phyloP scores from a whole-genome alignment of 2,329 filamentous ascomycete genomes.

The Keithomyces neogunnii region DNA sequence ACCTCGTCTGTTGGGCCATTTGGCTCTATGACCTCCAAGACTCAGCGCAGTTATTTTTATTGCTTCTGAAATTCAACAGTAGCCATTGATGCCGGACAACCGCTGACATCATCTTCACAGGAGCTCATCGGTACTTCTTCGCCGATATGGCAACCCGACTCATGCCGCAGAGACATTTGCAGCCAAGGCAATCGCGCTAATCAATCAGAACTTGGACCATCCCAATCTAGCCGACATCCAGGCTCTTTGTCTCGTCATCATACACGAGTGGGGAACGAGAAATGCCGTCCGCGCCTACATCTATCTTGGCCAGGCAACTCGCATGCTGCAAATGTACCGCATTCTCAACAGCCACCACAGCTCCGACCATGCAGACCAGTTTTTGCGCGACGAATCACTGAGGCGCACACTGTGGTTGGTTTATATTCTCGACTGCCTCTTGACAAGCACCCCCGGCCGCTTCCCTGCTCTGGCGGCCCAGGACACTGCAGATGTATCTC shows the following conservation, averaged over 20 bases:
- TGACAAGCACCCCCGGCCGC: constrained; percentile 53
- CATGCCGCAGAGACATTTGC: constrained; percentile 51
- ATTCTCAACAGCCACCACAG: constrained; percentile 48
- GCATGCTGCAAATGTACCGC: constrained; percentile 57
- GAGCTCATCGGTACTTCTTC: constrained; percentile 47
- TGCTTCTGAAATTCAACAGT: no score
- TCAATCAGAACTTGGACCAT: constrained; percentile 51
- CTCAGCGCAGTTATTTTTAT: no score
- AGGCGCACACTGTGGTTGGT: constrained; percentile 54
- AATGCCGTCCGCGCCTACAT: constrained; percentile 56
- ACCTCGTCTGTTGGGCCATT: no score
- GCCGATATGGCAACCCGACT: constrained; percentile 48
- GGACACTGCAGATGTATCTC: constrained; percentile 45
- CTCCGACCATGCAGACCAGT: constrained; percentile 45
- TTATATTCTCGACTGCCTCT: constrained; percentile 54
- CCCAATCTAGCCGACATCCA: constrained; percentile 53
- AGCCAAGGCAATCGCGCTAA: constrained; percentile 45
- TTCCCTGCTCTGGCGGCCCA: constrained; percentile 46
- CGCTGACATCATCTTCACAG: constrained; percentile 20
- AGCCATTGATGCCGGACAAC: not conserved
- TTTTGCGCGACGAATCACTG: constrained; percentile 53
- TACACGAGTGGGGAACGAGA: constrained; percentile 54
- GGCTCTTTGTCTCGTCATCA: constrained; percentile 50
- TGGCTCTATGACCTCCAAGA: no score
- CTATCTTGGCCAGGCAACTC: constrained; percentile 53